Base-by-base conservation (phyloP, 331 rosid genomes). In the Malus hybrid region DNA sequence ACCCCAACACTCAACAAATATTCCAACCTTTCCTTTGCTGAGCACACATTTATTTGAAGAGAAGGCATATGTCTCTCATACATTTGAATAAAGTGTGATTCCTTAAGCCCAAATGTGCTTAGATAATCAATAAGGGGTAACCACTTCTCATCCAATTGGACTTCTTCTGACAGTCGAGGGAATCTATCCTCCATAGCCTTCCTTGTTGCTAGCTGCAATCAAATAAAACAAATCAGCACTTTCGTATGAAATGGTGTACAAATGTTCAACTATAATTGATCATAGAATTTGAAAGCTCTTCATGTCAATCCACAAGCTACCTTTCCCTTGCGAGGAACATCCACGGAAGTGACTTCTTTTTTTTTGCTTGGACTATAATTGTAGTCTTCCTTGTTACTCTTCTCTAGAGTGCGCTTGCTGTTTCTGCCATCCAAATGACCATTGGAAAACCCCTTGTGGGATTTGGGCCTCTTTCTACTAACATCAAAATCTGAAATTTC, bases 31-130 rank as follows among this genome's bases (percentile, higher is more conserved):
- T 95, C 99, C 80, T 82, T 89, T 32, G 97, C 99, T 7, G 97
- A 89, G 78, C 83, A 78, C n/a, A 87, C 91, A 78, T 90, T 92
- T 62, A 92, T 90, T 84, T 89, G 97, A 83, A 95, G 92, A 10
- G 97, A 88, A 57, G 97, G 88, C 97, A 85, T 90, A 86, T 88
- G 97, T 81, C 97, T 90, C 83, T 85, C 93, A 16, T 92, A 95
- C 84, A 95, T 95, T 83, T 95, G 97, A 79, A 95, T 57, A 63
- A 95, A 92, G 80, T 95, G 96, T 12, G 96, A 92, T 73, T 95
- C 97, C 82, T 86, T 92, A 39, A 95, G 88, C 82, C 93, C 99
- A 85, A 87, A 95, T 31, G 96, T 86, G 80, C 88, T 83, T 13
- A 92, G 87, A 81, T 95, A 92, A 84, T 95, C 97, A 76, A 95